Evolutionary conservation across 139 green algal genomes (phyloP).

Genomic region (Chlamydomonas asymmetrica): DNA sequence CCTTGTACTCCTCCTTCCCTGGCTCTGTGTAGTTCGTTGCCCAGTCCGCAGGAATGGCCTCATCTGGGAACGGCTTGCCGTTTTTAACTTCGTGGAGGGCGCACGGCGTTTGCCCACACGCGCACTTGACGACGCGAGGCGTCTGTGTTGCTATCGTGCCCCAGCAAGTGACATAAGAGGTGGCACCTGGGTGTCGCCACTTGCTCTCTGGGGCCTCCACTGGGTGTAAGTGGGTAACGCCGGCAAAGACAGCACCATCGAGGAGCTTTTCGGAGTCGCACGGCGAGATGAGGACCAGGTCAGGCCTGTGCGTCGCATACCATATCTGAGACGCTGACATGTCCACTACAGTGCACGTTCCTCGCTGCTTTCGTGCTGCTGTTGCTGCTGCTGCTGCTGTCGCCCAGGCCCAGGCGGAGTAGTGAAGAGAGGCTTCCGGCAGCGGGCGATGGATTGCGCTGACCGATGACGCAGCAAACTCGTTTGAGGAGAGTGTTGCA

Average conservation of each 20-base stretch:
- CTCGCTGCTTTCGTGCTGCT: too few species aligned
- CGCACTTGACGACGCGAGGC: constrained; percentile 12
- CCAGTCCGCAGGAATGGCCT: constrained; percentile 10
- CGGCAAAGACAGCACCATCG: not conserved
- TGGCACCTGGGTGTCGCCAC: constrained; percentile 5
- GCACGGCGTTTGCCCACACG: constrained; percentile 1
- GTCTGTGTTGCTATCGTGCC: constrained; percentile 15
- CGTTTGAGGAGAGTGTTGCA: too few species aligned
- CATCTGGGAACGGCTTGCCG: not conserved
- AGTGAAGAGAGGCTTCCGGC: too few species aligned
- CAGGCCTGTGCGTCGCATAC: constrained; percentile 16
- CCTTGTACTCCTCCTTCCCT: not conserved
- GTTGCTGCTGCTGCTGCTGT: too few species aligned
- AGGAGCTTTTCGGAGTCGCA: not conserved
- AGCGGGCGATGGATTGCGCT: too few species aligned
- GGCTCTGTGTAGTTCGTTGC: constrained; percentile 6
- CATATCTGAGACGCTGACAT: constrained; percentile 10
- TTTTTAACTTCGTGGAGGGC: too few species aligned
- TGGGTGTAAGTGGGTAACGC: not conserved
- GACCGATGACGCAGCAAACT: too few species aligned
- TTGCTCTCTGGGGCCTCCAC: too few species aligned
- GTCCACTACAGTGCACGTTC: too few species aligned
- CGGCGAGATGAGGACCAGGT: constrained; percentile 2
- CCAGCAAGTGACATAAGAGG: constrained; percentile 1
- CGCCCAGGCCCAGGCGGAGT: too few species aligned